A percentile compares a stretch with the other conserved stretches of the same genome.
Conservation (phyloP, 2,329 filamentous ascomycete genomes). For the Zasmidium cellare region DNA sequence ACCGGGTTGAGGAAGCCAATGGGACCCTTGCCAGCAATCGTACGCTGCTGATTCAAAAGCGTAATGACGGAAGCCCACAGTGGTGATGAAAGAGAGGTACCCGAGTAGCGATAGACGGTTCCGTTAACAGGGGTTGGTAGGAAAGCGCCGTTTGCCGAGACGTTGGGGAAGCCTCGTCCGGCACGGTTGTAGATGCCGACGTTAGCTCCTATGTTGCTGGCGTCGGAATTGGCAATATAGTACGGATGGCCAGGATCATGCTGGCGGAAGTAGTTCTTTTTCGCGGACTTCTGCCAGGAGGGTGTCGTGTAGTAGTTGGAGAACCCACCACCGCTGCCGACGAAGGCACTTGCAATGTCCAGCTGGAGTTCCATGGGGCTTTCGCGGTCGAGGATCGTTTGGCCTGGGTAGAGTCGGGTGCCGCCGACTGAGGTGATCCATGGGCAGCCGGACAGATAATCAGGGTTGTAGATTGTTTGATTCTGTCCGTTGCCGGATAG, state of each 20-base stretch:
- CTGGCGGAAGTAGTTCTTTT: slow-evolving; percentile 32
- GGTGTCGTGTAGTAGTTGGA: slow-evolving; percentile 34
- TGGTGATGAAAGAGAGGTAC: slow-evolving; percentile 27
- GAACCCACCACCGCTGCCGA: no score
- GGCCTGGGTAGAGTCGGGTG: slow-evolving; percentile 37
- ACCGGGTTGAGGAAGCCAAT: no score
- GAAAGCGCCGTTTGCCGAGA: slow-evolving; percentile 39
- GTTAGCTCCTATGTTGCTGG: slow-evolving; percentile 22
- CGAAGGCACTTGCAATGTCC: no score
- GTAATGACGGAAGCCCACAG: no score
- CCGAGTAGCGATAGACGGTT: slow-evolving; percentile 28
- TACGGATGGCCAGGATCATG: slow-evolving; percentile 24
- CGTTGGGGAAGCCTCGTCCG: slow-evolving; percentile 38
- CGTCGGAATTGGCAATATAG: slow-evolving; percentile 22
- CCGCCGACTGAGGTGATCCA: slow-evolving; percentile 42
- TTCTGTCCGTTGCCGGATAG: slow-evolving; percentile 20
- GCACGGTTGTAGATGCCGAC: slow-evolving; percentile 32
- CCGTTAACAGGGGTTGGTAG: slow-evolving; percentile 44
- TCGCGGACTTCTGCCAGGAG: slow-evolving; percentile 43
- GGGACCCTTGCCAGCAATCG: no score
- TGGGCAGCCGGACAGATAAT: slow-evolving; percentile 28
- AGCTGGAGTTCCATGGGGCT: no score
- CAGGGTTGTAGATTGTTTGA: slow-evolving; percentile 24
- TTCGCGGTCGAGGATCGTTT: slow-evolving; percentile 7
- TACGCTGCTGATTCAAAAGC: no score